Evolutionary conservation across 352 stramenopile species (phyloP), one percentile per base, ranked within the genome.

Genomic region (Globisporangium yorkense): DNA sequence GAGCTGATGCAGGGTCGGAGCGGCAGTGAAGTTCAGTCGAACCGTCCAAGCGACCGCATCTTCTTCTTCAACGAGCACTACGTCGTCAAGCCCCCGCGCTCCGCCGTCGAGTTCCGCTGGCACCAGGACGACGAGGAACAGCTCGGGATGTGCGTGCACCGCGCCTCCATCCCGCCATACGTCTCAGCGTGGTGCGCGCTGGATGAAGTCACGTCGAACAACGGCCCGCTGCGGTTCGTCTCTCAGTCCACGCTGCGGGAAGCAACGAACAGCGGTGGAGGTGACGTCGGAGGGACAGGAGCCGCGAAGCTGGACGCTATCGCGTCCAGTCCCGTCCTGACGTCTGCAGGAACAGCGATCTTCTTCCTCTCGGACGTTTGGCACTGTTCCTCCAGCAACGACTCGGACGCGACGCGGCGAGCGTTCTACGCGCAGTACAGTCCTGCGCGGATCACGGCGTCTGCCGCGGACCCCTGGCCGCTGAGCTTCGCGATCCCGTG

Each of bases 31-130:
- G 20, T 12, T 3, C 24, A 49, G 41, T 49, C 37, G 3, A 24
- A 16, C 16, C 15, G 16, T 20, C 8, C 3, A 13, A 13, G 24
- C 24, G 27, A 21, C 8, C 57, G 29, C 29, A n/a, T 79, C 6
- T 71, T 68, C n/a, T 88, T 89, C 53, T 89, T 92, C 66, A 89
- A 89, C 51, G 81, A 92, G 56, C 81, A 92, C 55, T 92, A 86
- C 54, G 75, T 92, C 21, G 71, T 88, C 54, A 89, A 92, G 47
- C 81, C 81, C 3, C 70, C 79, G 6, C 53, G 65, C 10, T 75
- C 75, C 1, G 51, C 66, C 24, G 77, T 87, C 24, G 73, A 87
- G 57, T 89, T 92, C 48, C 74, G 77, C 6, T 91, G 81, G 81
- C 81, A 91, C 65, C 78, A 72, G 37, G 81, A 91, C 54, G 79